phyloP scores from a whole-genome alignment of 1,284 basidiomycete genomes.

The Taiwanofungus camphoratus region DNA sequence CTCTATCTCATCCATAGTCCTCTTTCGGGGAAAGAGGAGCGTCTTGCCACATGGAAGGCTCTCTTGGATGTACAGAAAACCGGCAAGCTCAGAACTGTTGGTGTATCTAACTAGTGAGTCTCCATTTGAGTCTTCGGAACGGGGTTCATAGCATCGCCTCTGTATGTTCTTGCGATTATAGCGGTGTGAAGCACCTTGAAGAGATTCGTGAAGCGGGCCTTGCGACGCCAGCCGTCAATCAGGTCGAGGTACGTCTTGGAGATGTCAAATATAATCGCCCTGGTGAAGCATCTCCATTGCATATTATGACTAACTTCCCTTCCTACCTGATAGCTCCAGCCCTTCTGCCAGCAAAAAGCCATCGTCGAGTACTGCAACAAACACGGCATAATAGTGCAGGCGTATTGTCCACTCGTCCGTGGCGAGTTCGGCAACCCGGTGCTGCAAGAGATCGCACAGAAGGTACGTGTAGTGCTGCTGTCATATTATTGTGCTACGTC shows the following conservation, averaged over 20 bases:
- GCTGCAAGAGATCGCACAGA: constrained; percentile 37
- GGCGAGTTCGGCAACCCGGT: constrained; percentile 38
- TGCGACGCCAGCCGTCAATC: constrained; percentile 71
- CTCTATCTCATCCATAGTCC: constrained; percentile 58
- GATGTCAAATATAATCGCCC: too few species aligned
- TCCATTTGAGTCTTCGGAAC: not conserved
- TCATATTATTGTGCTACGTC: constrained; percentile 10
- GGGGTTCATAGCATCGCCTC: constrained; percentile 14
- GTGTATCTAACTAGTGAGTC: constrained; percentile 60
- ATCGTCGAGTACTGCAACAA: constrained; percentile 49
- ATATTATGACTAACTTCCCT: too few species aligned
- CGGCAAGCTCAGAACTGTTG: constrained; percentile 50
- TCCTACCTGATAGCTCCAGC: constrained; percentile 58
- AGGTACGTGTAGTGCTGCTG: constrained; percentile 23
- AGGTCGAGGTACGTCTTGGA: constrained; percentile 49
- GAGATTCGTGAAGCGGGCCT: constrained; percentile 60
- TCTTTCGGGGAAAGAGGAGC: constrained; percentile 35
- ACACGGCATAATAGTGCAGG: constrained; percentile 68
- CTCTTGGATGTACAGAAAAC: constrained; percentile 38
- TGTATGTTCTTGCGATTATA: constrained; percentile 62
- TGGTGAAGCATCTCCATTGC: too few species aligned
- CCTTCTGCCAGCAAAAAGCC: constrained; percentile 69
- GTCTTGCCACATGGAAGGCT: constrained; percentile 41
- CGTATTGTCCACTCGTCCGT: constrained; percentile 49
- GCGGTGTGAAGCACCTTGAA: constrained; percentile 70